These are phyloP conservation scores for Paramecium sonneborni DNA, from an alignment of 73 alveolate genomes.

Conservation along the genomic window DNA sequence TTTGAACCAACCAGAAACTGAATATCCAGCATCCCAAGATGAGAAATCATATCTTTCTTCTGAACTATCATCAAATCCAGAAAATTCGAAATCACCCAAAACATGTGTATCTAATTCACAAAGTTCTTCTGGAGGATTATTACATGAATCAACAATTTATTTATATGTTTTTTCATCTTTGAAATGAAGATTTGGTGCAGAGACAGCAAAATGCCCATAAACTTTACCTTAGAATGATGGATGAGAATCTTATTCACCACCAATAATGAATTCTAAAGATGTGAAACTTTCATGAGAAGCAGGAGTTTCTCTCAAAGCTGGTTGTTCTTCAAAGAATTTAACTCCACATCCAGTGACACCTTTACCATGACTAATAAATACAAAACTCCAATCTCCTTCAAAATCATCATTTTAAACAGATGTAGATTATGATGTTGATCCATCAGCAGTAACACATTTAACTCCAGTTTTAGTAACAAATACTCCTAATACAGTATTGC, in stretches of 20 bases:
- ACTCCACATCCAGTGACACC: conserved; percentile 17
- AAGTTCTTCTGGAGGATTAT: background rate
- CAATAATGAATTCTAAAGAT: background rate
- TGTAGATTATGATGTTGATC: background rate
- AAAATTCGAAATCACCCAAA: conserved; percentile 5
- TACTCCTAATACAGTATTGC: background rate
- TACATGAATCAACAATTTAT: background rate
- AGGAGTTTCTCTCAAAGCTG: background rate
- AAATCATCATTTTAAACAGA: background rate
- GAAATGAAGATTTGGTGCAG: background rate
- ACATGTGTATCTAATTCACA: background rate
- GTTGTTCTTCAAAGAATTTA: background rate
- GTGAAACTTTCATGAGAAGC: background rate
- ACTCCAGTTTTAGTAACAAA: background rate
- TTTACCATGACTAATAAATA: background rate
- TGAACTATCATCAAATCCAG: background rate
- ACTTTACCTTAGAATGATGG: conserved; percentile 48
- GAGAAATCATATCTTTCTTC: background rate
- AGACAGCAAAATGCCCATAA: conserved; percentile 7
- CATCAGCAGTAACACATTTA: conserved; percentile 23
- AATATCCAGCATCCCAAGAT: background rate
- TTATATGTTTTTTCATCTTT: background rate
- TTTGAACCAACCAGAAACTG: conserved; percentile 44
- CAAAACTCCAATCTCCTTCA: conserved; percentile 47
- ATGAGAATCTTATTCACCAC: background rate